phyloP scores from a whole-genome alignment of 257 asterid species.

The Solanum virginianum region DNA sequence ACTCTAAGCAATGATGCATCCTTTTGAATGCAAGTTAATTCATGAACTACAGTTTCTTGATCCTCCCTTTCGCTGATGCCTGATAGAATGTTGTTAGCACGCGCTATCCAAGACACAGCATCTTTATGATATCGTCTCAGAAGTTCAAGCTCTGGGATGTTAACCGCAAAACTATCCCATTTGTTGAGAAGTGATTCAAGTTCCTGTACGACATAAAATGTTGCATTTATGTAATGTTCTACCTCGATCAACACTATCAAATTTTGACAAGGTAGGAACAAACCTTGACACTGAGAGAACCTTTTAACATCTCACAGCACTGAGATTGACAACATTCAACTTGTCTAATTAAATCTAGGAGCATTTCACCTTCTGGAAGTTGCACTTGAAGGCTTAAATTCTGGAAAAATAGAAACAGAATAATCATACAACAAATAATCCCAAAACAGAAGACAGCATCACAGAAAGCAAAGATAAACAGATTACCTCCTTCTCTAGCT shows the following conservation, averaged over 20 bases:
- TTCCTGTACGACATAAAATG: slow-evolving; percentile 34
- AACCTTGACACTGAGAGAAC: slow-evolving; percentile 48
- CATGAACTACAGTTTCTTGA: slow-evolving; percentile 55
- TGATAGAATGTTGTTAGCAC: slow-evolving; percentile 37
- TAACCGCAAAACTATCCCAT: slow-evolving; percentile 56
- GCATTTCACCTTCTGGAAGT: slow-evolving; percentile 59
- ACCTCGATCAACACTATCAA: slow-evolving; percentile 1
- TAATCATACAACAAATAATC: not conserved
- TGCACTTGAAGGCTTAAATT: slow-evolving; percentile 46
- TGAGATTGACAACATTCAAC: slow-evolving; percentile 54
- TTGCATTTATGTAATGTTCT: slow-evolving; percentile 4
- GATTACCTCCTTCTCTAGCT: slow-evolving; percentile 69
- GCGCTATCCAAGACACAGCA: slow-evolving; percentile 65
- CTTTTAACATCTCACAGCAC: slow-evolving; percentile 58
- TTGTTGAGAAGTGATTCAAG: slow-evolving; percentile 40
- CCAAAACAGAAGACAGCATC: not conserved
- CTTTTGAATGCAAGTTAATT: slow-evolving; percentile 48
- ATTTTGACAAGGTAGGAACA: slow-evolving; percentile 9
- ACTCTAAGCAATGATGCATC: slow-evolving; percentile 61
- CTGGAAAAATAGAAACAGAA: slow-evolving; percentile 22
- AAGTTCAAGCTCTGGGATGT: slow-evolving; percentile 64
- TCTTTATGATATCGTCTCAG: slow-evolving; percentile 48
- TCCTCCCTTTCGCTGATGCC: slow-evolving; percentile 53
- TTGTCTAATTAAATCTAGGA: slow-evolving; percentile 35
- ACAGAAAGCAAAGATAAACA: not conserved